A percentile compares a stretch with the other conserved stretches of the same genome.
Evolutionary conservation across 2,329 filamentous ascomycete species (phyloP).

Genomic region (Aspergillus quadrilineatus): DNA sequence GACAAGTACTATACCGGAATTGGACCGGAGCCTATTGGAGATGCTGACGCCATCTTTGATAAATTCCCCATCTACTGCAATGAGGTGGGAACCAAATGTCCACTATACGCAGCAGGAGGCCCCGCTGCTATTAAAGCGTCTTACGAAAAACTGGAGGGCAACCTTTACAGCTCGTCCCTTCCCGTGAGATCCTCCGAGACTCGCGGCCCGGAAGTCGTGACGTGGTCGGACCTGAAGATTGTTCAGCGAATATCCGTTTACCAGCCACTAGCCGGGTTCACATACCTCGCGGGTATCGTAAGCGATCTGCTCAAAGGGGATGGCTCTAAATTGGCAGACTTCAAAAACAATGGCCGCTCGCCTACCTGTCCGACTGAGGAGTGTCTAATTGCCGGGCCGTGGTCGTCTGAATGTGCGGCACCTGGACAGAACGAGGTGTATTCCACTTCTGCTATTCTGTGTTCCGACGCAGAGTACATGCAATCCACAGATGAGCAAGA

Average conservation of each 20-base stretch:
- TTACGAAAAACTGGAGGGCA: slow-evolving; percentile 26
- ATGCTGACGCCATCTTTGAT: slow-evolving; percentile 39
- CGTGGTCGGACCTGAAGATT: slow-evolving; percentile 35
- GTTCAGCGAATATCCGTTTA: slow-evolving; percentile 34
- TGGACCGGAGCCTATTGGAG: slow-evolving; percentile 27
- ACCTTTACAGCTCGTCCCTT: slow-evolving; percentile 28
- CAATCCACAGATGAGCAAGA: slow-evolving; percentile 16
- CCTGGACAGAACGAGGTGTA: slow-evolving; percentile 29
- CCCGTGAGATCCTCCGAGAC: slow-evolving; percentile 29
- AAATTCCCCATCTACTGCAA: slow-evolving; percentile 36
- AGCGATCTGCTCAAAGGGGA: slow-evolving; percentile 27
- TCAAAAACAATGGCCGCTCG: slow-evolving; percentile 29
- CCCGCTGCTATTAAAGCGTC: slow-evolving; percentile 28
- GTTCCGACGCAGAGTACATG: slow-evolving; percentile 31
- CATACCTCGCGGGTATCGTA: slow-evolving; percentile 27
- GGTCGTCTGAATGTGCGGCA: slow-evolving; percentile 30
- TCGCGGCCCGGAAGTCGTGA: slow-evolving; percentile 37
- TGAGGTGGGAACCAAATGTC: slow-evolving; percentile 29
- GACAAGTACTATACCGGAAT: slow-evolving; percentile 33
- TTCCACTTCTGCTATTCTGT: slow-evolving; percentile 32
- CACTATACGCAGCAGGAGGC: slow-evolving; percentile 31
- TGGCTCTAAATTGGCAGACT: slow-evolving; percentile 29
- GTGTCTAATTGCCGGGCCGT: slow-evolving; percentile 32
- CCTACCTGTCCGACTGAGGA: slow-evolving; percentile 28
- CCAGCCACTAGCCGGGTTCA: slow-evolving; percentile 31